Base-by-base conservation (phyloP, 2,329 filamentous ascomycete species). In the Didymella pinodella region DNA sequence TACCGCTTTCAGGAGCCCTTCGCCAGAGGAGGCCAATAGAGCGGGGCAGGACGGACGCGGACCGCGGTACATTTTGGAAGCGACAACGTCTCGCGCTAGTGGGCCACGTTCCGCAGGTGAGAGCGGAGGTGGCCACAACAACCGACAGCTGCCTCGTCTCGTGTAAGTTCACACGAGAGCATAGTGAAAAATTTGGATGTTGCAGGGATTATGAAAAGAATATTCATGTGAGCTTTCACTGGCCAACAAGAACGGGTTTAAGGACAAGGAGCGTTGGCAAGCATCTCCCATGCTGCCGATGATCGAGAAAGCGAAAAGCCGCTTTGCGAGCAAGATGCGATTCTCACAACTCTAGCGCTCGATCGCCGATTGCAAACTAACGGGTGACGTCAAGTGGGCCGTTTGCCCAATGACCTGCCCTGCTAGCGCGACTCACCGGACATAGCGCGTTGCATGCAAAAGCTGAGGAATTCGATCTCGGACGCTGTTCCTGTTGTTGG, bases 381-480 rank as follows among this genome's bases (percentile, higher is more conserved):
- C 6, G 4, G 16, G 16, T 59, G 50, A 54, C 41, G 47, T 59
- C 41, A 47, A 43, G 20, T 16, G n/a, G 3, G 2, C 20, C 36
- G 34, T 40, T 36, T 51, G 41, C 11, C 56, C 56, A 54, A 59
- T 59, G 18, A 26, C 46, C 31, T 20, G 25, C 34, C 31, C 25
- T 50, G 43, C 45, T 51, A 43, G 56, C 41, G 25, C 16, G 26
- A 7, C 51, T 12, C 41, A 18, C 31, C 50, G 40, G 56, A 44
- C 41, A 47, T 54, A 59, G 50, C 50, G 56, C 46, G 40, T 49
- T 50, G 56, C 50, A 59, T 59, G 56, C 56, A 41, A 59, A 59
- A 59, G 56, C 50, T 50, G 40, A 54, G 56, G 56, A 59, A 59
- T 54, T 59, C 56, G 31, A 54, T 59, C 56, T 43, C 41, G 47